These are phyloP conservation scores for Phlebiopsis gigantea DNA, from an alignment of 768 basidiomycete genomes.

Conservation along the genomic window DNA sequence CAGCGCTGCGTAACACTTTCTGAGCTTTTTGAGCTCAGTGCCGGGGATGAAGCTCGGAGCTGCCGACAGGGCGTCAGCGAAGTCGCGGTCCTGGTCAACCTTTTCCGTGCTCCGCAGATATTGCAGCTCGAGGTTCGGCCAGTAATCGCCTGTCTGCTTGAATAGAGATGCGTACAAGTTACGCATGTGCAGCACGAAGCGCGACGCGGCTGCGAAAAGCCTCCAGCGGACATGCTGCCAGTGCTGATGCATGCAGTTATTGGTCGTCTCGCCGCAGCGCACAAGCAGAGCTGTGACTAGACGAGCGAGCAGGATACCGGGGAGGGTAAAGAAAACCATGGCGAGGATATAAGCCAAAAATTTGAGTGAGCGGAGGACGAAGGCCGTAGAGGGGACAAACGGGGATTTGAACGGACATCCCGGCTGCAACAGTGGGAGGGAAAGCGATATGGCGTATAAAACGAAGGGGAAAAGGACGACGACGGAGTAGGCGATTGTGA, in stretches of 20 bases:
- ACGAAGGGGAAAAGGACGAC: constrained; percentile 2
- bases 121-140: not conserved
- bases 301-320: not conserved
- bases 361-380: not conserved
- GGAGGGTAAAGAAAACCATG: not conserved
- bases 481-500: constrained; percentile 2
- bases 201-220: not conserved
- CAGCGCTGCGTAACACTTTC: not conserved
- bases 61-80: not conserved
- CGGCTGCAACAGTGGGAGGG: not conserved
- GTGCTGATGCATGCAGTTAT: not conserved
- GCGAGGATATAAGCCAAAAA: not conserved
- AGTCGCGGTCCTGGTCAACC: not conserved
- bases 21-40: not conserved
- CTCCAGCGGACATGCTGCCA: not conserved
- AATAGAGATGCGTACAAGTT: not conserved
- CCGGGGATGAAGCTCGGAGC: not conserved
- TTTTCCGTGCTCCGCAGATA: not conserved
- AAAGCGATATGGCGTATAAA: not conserved
- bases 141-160: not conserved
- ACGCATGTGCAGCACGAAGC: not conserved
- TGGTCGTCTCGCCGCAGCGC: not conserved
- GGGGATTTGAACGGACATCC: constrained; percentile 10
- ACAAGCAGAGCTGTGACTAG: not conserved
- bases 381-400: not conserved